Percentiles rank a stretch among this genome's conserved stretches.
Evolutionary conservation across 179 eudicot species (phyloP).

Genomic region (Gypsophila paniculata): DNA sequence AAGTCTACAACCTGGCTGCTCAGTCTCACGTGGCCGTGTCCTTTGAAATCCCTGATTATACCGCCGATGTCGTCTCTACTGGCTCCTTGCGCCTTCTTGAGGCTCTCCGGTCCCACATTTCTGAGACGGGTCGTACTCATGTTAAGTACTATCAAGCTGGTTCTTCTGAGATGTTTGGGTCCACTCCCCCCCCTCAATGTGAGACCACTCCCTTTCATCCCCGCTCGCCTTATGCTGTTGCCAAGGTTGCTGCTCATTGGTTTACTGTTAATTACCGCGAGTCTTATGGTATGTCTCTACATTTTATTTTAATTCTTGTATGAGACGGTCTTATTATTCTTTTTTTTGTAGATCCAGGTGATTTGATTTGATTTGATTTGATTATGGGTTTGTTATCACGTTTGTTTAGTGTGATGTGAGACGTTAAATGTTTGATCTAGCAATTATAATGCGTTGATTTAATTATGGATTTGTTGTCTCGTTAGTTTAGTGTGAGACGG

Average conservation of each 20-base stretch:
- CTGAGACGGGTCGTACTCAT: conserved; percentile 56
- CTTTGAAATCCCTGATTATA: conserved; percentile 93
- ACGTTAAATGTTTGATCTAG: too few relatives aligned
- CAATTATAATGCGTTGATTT: too few relatives aligned
- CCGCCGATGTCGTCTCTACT: conserved; percentile 97
- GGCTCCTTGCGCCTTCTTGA: conserved; percentile 77
- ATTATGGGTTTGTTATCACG: too few relatives aligned
- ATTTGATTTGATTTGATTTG: too few relatives aligned
- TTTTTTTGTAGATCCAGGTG: too few relatives aligned
- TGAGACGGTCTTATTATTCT: too few relatives aligned
- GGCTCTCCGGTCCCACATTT: conserved; percentile 73
- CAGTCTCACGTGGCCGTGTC: conserved; percentile 96
- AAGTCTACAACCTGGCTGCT: conserved; percentile 91
- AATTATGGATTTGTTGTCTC: too few relatives aligned
- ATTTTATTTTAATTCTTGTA: too few relatives aligned
- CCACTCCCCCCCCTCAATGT: conserved; percentile 83
- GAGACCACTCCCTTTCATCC: conserved; percentile 93
- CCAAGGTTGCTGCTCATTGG: conserved; percentile 94
- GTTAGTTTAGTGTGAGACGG: too few relatives aligned
- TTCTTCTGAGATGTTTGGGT: conserved; percentile 93
- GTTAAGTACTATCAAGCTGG: conserved; percentile 89
- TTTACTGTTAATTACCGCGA: conserved; percentile 95
- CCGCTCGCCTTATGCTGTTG: conserved; percentile 83
- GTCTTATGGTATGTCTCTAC: conserved; percentile 57
- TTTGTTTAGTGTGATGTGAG: too few relatives aligned